Evolutionary conservation across 805 yeast genomes (phyloP).

Genomic region (Kregervanrija delftensis): DNA sequence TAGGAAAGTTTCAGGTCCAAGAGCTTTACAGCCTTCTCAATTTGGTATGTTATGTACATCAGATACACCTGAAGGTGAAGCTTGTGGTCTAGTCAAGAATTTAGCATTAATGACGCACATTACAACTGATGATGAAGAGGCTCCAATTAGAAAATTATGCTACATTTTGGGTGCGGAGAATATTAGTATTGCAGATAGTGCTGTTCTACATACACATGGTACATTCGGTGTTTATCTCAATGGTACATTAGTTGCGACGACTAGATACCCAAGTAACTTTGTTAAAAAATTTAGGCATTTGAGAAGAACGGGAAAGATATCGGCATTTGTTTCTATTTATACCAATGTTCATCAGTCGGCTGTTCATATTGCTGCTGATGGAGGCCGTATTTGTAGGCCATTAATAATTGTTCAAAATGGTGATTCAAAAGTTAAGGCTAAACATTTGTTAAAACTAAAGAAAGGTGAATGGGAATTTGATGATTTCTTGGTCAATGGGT

Average conservation of each 20-base stretch:
- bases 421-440: constrained; percentile 58
- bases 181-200: constrained; percentile 72
- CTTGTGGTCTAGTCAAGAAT: constrained; percentile 97
- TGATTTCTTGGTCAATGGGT: constrained; percentile 76
- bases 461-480: constrained; percentile 80
- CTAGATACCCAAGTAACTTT: constrained; percentile 80
- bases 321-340: constrained; percentile 87
- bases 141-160: constrained; percentile 73
- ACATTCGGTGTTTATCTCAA: constrained; percentile 83
- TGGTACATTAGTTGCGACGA: constrained; percentile 91
- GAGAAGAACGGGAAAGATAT: constrained; percentile 78
- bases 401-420: constrained; percentile 79
- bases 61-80: constrained; percentile 99
- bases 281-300: constrained; percentile 70
- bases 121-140: constrained; percentile 96
- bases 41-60: constrained; percentile 98
- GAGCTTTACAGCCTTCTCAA: constrained; percentile 98
- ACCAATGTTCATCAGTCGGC: constrained; percentile 86
- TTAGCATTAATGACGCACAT: constrained; percentile 97
- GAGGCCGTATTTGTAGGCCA: constrained; percentile 97
- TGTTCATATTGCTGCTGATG: constrained; percentile 97
- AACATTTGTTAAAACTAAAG: constrained; percentile 58
- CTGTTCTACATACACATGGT: constrained; percentile 68
- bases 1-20: constrained; percentile 95
- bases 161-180: constrained; percentile 85